Percentiles rank a stretch among this genome's conserved stretches.
These are phyloP conservation scores for Aureobasidium sp. DNA, from an alignment of 2,329 filamentous ascomycete genomes.

Conservation along the genomic window DNA sequence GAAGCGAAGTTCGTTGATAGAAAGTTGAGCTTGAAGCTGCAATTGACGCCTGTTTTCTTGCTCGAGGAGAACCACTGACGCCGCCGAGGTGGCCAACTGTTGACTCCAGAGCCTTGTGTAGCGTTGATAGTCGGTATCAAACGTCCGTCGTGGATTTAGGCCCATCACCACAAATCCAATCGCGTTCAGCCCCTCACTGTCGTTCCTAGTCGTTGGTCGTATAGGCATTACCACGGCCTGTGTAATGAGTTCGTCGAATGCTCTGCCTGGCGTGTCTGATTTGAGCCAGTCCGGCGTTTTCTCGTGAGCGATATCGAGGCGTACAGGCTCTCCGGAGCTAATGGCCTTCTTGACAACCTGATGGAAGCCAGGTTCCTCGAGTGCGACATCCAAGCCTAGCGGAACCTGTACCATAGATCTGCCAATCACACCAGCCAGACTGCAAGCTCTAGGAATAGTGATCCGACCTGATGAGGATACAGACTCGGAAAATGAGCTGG, in stretches of 20 bases:
- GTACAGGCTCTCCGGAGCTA: background rate
- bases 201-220: conserved; percentile 24
- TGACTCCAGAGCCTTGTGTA: conserved; percentile 28
- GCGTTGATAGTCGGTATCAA: conserved; percentile 29
- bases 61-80: conserved; percentile 27
- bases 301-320: background rate
- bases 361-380: conserved; percentile 6
- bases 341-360: conserved; percentile 7
- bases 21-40: conserved; percentile 15
- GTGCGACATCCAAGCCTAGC: background rate
- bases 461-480: background rate
- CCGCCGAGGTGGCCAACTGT: conserved; percentile 28
- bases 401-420: background rate
- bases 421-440: conserved; percentile 12
- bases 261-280: conserved; percentile 16
- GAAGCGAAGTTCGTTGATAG: conserved; percentile 26
- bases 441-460: conserved; percentile 7
- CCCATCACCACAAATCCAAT: conserved; percentile 31
- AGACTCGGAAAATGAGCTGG: background rate
- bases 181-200: conserved; percentile 21
- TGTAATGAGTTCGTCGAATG: conserved; percentile 27
- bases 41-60: conserved; percentile 28
- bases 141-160: conserved; percentile 29
- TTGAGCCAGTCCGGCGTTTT: conserved; percentile 7
- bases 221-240: conserved; percentile 28